Conservation (phyloP, 2,329 filamentous ascomycete genomes). For the Nigrospora oryzae region DNA sequence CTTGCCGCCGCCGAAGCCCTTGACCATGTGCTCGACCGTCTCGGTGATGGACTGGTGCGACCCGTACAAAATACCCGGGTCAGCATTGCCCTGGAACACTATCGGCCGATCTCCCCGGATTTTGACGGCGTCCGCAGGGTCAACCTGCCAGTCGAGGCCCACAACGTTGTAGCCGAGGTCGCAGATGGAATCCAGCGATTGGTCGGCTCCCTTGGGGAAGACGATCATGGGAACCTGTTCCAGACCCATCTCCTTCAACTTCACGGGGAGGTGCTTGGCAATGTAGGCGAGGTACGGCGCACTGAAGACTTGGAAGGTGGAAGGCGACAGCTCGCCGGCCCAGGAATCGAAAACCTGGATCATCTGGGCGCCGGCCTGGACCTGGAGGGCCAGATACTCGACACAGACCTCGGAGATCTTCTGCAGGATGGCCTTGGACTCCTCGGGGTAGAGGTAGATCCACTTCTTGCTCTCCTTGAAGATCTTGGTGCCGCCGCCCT, state of each 20-base stretch:
- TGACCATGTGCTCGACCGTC: slow-evolving; percentile 77
- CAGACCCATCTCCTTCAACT: slow-evolving; percentile 64
- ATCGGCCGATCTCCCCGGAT: slow-evolving; percentile 67
- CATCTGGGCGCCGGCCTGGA: slow-evolving; percentile 86
- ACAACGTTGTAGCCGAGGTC: slow-evolving; percentile 88
- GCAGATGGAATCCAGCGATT: slow-evolving; percentile 81
- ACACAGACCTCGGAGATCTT: slow-evolving; percentile 95
- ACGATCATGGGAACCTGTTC: slow-evolving; percentile 92
- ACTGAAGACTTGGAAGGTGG: slow-evolving; percentile 75
- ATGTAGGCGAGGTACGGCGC: slow-evolving; percentile 84
- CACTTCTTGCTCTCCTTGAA: slow-evolving; percentile 94
- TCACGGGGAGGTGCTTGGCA: slow-evolving; percentile 66
- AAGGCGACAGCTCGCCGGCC: slow-evolving; percentile 86
- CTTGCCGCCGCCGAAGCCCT: slow-evolving; percentile 68
- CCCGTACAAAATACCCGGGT: slow-evolving; percentile 88
- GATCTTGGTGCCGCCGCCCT: slow-evolving; percentile 91
- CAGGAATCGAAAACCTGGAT: slow-evolving; percentile 98
- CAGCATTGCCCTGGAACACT: slow-evolving; percentile 89
- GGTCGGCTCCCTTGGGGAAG: slow-evolving; percentile 97
- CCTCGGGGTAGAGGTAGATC: slow-evolving; percentile 83
- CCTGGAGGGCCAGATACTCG: slow-evolving; percentile 86
- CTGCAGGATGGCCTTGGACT: slow-evolving; percentile 71
- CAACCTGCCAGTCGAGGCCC: slow-evolving; percentile 90
- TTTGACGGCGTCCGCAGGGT: slow-evolving; percentile 74
- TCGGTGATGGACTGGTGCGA: slow-evolving; percentile 71